Percentiles rank a stretch among this genome's conserved stretches.
Conservation (phyloP, 352 stramenopile genomes). For the Globisporangium echinulatum region DNA sequence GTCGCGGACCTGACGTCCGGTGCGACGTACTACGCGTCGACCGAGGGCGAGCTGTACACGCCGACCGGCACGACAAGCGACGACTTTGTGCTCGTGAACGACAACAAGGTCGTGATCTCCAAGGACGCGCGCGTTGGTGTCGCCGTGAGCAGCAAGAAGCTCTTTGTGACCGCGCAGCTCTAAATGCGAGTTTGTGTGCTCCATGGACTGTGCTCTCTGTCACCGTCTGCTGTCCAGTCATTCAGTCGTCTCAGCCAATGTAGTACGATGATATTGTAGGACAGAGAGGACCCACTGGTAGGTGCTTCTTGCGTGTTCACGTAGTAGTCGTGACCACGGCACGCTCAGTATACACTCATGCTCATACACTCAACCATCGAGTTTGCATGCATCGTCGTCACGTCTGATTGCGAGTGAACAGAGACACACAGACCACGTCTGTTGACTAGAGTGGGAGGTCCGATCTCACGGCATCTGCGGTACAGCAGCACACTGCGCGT, state of each 20-base stretch:
- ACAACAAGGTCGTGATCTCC: slow-evolving; percentile 70
- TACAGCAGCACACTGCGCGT: neutral
- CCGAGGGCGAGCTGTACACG: slow-evolving; percentile 51
- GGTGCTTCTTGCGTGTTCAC: neutral
- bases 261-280: too few relatives aligned
- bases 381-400: neutral
- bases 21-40: slow-evolving; percentile 62
- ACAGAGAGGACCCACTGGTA: neutral
- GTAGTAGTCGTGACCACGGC: too few relatives aligned
- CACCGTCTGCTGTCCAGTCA: neutral
- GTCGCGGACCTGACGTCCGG: slow-evolving; percentile 33
- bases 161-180: slow-evolving; percentile 37
- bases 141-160: slow-evolving; percentile 49
- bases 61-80: slow-evolving; percentile 38
- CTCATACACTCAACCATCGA: neutral
- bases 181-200: neutral
- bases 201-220: too few relatives aligned
- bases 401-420: neutral
- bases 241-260: neutral
- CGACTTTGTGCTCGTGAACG: slow-evolving; percentile 55
- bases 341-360: neutral
- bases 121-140: slow-evolving; percentile 71
- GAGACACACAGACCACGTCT: neutral
- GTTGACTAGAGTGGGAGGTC: too few relatives aligned
- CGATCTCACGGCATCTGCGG: too few relatives aligned